phyloP scores from a whole-genome alignment of 1,284 basidiomycete genomes.

The Pseudozyma tsukubaensis region DNA sequence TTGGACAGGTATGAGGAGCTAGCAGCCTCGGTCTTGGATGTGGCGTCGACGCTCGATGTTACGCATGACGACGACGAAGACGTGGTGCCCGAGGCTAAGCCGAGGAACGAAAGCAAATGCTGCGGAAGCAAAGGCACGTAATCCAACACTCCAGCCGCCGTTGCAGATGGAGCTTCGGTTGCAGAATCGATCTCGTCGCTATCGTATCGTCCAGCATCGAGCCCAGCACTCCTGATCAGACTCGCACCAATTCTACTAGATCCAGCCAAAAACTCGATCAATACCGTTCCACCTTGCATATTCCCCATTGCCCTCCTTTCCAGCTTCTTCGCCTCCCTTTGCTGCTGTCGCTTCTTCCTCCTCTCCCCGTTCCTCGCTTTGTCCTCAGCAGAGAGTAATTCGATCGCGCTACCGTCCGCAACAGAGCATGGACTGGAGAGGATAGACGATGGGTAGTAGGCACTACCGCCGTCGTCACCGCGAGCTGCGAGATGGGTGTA shows the following conservation, averaged over 20 bases:
- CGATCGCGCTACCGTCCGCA: conserved; percentile 31
- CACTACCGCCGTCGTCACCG: conserved; percentile 11
- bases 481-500: conserved; percentile 55
- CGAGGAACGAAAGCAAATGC: conserved; percentile 49
- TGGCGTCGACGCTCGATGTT: neutral
- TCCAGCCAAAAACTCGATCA: conserved; percentile 58
- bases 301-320: conserved; percentile 12
- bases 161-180: neutral
- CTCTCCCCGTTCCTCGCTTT: conserved; percentile 13
- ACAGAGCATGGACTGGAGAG: conserved; percentile 17
- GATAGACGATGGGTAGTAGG: conserved; percentile 23
- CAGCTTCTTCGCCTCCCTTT: conserved; percentile 11
- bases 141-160: conserved; percentile 8
- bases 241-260: conserved; percentile 49
- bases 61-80: neutral
- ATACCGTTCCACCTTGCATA: conserved; percentile 58
- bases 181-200: neutral
- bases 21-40: neutral
- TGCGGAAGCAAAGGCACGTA: conserved; percentile 53
- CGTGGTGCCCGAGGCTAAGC: conserved; percentile 8
- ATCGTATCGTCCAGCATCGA: conserved; percentile 1
- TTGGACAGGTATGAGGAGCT: conserved; percentile 14
- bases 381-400: conserved; percentile 25
- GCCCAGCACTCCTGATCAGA: conserved; percentile 35
- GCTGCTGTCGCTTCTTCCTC: conserved; percentile 10